Evolutionary conservation across 179 eudicot genomes (phyloP).

Genomic region (Actinidia arguta): DNA sequence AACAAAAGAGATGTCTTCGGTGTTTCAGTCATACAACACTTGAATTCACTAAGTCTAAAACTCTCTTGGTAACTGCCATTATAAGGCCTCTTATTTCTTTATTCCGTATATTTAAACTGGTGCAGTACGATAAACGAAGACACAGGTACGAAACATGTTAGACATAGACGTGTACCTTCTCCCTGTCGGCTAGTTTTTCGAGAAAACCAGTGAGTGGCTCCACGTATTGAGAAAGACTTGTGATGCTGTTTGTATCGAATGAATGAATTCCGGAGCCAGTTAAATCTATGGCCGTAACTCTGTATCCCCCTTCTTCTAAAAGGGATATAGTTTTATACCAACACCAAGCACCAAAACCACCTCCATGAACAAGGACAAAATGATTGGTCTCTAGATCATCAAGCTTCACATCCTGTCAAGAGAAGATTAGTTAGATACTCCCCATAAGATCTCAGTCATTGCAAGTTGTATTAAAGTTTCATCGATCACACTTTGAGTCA

Average conservation of each 20-base stretch:
- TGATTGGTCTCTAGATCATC: conserved; percentile 69
- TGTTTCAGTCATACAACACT: background rate
- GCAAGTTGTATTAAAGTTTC: background rate
- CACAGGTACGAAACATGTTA: background rate
- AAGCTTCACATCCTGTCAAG: conserved; percentile 61
- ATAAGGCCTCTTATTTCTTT: background rate
- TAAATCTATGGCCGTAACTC: conserved; percentile 86
- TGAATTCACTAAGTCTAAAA: background rate
- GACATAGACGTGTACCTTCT: conserved; percentile 61
- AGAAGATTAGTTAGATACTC: conserved; percentile 7
- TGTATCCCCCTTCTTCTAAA: conserved; percentile 80
- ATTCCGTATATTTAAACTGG: background rate
- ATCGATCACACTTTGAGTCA: background rate
- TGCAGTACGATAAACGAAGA: background rate
- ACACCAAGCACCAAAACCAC: conserved; percentile 99
- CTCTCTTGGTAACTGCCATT: background rate
- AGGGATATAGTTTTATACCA: conserved; percentile 97
- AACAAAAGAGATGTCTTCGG: conserved; percentile 2
- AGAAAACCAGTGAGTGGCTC: conserved; percentile 79
- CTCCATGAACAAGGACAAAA: conserved; percentile 97
- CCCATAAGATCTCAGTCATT: background rate
- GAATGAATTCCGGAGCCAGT: conserved; percentile 93
- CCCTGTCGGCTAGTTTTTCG: conserved; percentile 73
- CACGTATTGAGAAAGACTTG: conserved; percentile 82
- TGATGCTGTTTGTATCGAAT: conserved; percentile 68